These are phyloP conservation scores for Coemansia aciculifera DNA, from an alignment of 192 early-diverging fungal genomes.

Conservation along the genomic window DNA sequence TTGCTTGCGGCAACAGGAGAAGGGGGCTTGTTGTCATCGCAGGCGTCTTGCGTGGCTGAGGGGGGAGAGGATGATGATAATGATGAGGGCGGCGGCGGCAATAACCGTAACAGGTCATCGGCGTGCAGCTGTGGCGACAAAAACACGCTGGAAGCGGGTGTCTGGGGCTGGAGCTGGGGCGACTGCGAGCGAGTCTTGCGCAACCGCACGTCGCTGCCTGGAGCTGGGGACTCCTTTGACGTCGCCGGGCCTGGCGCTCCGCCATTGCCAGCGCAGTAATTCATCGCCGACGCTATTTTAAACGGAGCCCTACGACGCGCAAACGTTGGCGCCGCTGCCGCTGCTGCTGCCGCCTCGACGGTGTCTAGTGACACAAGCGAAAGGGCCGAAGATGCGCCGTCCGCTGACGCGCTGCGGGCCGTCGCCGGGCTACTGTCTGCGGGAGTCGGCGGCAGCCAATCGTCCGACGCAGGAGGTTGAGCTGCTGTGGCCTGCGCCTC, in stretches of 20 bases:
- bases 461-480: not conserved
- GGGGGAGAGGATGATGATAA: not conserved
- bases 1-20: not conserved
- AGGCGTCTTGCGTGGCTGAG: not conserved
- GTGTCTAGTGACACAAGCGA: not conserved
- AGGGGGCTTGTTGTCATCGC: slow-evolving; percentile 8
- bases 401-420: slow-evolving; percentile 16
- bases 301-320: slow-evolving; percentile 13
- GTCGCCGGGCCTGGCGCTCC: not conserved
- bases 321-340: not conserved
- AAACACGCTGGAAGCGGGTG: not conserved
- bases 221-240: not conserved
- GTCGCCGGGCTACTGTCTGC: slow-evolving; percentile 32
- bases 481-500: slow-evolving; percentile 14
- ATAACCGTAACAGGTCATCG: slow-evolving; percentile 6
- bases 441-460: slow-evolving; percentile 20
- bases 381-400: not conserved
- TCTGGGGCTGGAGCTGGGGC: slow-evolving; percentile 6
- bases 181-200: slow-evolving; percentile 25
- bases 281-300: slow-evolving; percentile 8
- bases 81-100: not conserved
- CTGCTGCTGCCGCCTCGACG: not conserved
- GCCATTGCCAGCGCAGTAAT: slow-evolving; percentile 2
- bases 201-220: slow-evolving; percentile 6
- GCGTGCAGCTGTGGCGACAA: slow-evolving; percentile 25